phyloP scores from a whole-genome alignment of 306 rosid genomes.

The Trichosanthes truncata region DNA sequence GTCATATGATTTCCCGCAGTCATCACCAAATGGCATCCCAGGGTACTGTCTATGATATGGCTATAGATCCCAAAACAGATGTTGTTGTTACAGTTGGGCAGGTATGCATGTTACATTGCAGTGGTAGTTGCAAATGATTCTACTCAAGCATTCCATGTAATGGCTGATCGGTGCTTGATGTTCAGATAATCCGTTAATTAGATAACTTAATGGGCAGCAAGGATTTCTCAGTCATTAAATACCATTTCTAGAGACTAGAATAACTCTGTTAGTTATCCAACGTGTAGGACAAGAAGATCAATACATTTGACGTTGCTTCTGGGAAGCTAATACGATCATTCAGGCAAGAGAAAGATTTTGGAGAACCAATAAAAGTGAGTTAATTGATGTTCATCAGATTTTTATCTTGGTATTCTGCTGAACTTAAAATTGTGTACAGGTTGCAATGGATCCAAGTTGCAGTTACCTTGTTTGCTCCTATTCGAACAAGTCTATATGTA shows the following conservation, averaged over 20 bases:
- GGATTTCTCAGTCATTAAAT: constrained; percentile 8
- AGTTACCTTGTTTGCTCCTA: constrained; percentile 52
- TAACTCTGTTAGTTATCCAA: constrained; percentile 15
- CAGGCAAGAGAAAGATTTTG: constrained; percentile 43
- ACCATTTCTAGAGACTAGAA: neutral
- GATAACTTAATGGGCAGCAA: neutral
- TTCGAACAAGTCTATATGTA: constrained; percentile 64
- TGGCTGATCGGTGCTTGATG: neutral
- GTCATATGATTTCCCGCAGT: constrained; percentile 30
- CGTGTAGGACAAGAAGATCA: constrained; percentile 66
- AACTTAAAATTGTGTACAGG: constrained; percentile 28
- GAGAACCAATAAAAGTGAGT: constrained; percentile 77
- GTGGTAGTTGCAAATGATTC: neutral
- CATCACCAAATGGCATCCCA: constrained; percentile 49
- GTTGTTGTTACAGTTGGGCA: constrained; percentile 65
- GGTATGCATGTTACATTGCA: constrained; percentile 27
- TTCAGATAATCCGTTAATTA: neutral
- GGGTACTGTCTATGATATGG: constrained; percentile 72
- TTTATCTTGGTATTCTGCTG: constrained; percentile 6
- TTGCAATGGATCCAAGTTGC: constrained; percentile 64
- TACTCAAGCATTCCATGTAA: neutral
- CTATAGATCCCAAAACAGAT: constrained; percentile 41
- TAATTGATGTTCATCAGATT: constrained; percentile 5
- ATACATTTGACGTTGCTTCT: constrained; percentile 40
- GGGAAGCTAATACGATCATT: constrained; percentile 45